These are phyloP conservation scores for Fusarium chaquense DNA, from an alignment of 2,329 filamentous ascomycete species.

Conservation along the genomic window DNA sequence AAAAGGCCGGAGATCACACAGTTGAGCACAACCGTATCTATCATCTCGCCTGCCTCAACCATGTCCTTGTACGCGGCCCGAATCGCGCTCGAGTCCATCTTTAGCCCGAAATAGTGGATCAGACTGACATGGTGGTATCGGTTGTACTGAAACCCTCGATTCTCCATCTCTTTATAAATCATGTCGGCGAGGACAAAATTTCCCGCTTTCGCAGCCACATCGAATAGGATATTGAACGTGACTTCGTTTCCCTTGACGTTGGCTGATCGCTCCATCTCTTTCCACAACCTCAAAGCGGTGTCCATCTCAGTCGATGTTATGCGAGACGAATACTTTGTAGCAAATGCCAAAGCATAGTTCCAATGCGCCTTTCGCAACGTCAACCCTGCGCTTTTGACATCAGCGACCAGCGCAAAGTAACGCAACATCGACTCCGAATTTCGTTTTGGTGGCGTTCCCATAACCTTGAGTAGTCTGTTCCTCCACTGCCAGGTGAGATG, in stretches of 20 bases:
- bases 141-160: slow-evolving; percentile 74
- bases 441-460: slow-evolving; percentile 72
- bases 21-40: slow-evolving; percentile 89
- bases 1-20: slow-evolving; percentile 85
- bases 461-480: slow-evolving; percentile 73
- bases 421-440: slow-evolving; percentile 76
- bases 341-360: slow-evolving; percentile 86
- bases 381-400: slow-evolving; percentile 81
- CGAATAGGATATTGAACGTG: slow-evolving; percentile 95
- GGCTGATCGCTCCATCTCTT: slow-evolving; percentile 84
- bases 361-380: slow-evolving; percentile 77
- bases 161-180: slow-evolving; percentile 83
- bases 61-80: slow-evolving; percentile 83
- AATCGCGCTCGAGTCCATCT: slow-evolving; percentile 78
- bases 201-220: slow-evolving; percentile 85
- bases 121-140: slow-evolving; percentile 85
- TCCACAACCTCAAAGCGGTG: slow-evolving; percentile 82
- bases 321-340: slow-evolving; percentile 75
- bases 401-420: slow-evolving; percentile 85
- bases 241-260: slow-evolving; percentile 75
- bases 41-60: slow-evolving; percentile 85
- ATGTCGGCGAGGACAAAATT: slow-evolving; percentile 88
- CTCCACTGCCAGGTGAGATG: slow-evolving; percentile 65
- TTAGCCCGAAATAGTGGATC: slow-evolving; percentile 86
- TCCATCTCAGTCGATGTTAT: slow-evolving; percentile 68